Conservation (phyloP, 148 eudicot species). For the Amaranthus cruentus region DNA sequence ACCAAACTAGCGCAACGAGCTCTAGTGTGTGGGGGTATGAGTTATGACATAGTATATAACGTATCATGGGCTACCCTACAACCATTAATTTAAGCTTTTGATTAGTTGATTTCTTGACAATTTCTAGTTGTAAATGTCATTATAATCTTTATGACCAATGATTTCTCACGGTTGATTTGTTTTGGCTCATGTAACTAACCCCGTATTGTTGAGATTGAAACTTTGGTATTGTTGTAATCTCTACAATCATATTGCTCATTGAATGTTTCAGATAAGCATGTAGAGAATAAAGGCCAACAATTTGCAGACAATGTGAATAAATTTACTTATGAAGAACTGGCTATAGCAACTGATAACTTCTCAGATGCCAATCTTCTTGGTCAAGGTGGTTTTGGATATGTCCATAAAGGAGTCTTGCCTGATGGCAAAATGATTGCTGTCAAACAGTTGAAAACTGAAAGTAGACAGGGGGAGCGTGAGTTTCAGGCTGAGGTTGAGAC, state of each 20-base stretch:
- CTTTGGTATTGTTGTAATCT: too few species aligned
- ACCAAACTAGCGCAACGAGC: too few species aligned
- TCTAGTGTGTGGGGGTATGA: too few species aligned
- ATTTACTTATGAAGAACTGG: constrained; percentile 46
- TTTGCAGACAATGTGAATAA: not conserved
- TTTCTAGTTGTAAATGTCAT: too few species aligned
- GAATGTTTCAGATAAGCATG: not conserved
- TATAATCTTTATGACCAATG: too few species aligned
- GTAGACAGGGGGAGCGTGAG: constrained; percentile 57
- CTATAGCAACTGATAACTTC: constrained; percentile 42
- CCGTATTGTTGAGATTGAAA: too few species aligned
- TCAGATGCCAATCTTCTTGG: constrained; percentile 43
- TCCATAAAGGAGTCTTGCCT: constrained; percentile 43
- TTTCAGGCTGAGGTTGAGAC: constrained; percentile 58
- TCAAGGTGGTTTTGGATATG: constrained; percentile 62
- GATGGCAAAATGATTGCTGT: constrained; percentile 50
- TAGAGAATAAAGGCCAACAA: not conserved
- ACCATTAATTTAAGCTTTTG: too few species aligned
- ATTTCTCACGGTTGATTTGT: too few species aligned
- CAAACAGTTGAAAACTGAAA: constrained; percentile 48
- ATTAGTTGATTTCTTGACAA: too few species aligned
- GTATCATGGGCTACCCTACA: too few species aligned
- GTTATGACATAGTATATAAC: too few species aligned
- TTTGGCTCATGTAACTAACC: too few species aligned
- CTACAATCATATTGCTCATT: not conserved